Base-by-base conservation (phyloP, 2,329 filamentous ascomycete species). In the Fusarium temperatum region DNA sequence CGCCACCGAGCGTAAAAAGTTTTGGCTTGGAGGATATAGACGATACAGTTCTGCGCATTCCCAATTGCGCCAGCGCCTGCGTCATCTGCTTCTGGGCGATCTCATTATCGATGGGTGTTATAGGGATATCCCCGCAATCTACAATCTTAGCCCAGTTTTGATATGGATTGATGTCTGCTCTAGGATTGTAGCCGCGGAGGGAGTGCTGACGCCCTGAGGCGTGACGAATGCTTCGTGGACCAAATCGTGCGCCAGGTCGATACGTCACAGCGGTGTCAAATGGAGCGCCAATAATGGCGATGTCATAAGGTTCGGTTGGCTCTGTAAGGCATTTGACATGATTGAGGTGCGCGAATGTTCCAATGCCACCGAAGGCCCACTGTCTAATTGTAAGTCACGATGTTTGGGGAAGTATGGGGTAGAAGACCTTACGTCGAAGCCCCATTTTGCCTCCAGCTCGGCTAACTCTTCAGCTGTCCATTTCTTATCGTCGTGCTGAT, bases 111-210 rank as follows among this genome's bases (percentile, higher is more conserved):
- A 97, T 92, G 0, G 95, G 95, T 1, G 92, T 94, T 74, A 97
- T 87, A 28, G 95, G 94, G 58, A 98, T 94, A 80, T 98, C 95
- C 50, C 95, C 95, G 81, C 95, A 98, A 84, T 98, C 95, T 53
- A 96, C 86, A 63, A 98, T 90, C 54, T 89, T 94, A 11, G 94
- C 91, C 89, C 94, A 96, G 78, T 89, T 92, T 80, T 92, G 73
- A 83, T 96, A 98, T 0, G 95, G 94, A 81, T 98, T 98, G 74
- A 98, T 88, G 41, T 88, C 88, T 2, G 94, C 94, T 26, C 94
- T 90, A 2, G 92, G 89, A 83, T 98, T 98, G 87, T 93, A 85
- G 78, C 92, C 92, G 41, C 94, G 90, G 81, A 93, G 93, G 2
- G 91, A 88, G 20, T 92, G 94, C 83, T 98, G 95, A 22, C 95